Conservation (phyloP, 176 grass and related monocot species). For the Tillandsia leiboldiana region DNA sequence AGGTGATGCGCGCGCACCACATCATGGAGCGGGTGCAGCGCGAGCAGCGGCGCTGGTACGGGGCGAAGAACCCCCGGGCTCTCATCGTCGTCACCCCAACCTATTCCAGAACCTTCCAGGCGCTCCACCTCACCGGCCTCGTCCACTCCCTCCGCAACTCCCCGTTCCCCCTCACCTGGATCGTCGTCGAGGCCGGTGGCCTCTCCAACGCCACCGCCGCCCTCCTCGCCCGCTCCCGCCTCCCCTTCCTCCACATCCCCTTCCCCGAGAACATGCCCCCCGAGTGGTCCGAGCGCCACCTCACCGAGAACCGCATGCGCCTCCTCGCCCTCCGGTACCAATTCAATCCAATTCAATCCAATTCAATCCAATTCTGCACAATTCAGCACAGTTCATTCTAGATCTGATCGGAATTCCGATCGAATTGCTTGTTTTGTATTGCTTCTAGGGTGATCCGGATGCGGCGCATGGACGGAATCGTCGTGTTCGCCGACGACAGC, state of each 20-base stretch:
- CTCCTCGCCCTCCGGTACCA: constrained; percentile 57
- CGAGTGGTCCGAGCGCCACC: constrained; percentile 20
- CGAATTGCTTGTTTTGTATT: not conserved
- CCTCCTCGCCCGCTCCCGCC: constrained; percentile 37
- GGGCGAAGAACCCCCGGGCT: constrained; percentile 15
- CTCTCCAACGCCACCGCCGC: constrained; percentile 47
- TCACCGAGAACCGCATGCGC: constrained; percentile 64
- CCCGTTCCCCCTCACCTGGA: constrained; percentile 36
- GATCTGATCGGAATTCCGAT: not conserved
- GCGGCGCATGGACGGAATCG: constrained; percentile 74
- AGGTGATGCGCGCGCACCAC: constrained; percentile 63
- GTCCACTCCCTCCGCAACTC: constrained; percentile 55
- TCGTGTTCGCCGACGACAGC: constrained; percentile 91
- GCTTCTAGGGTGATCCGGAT: constrained; percentile 65
- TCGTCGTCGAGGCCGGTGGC: constrained; percentile 49
- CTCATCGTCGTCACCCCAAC: constrained; percentile 57
- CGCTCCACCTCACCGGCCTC: constrained; percentile 38
- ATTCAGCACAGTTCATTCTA: not conserved
- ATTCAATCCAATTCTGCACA: not conserved
- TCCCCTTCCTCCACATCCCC: constrained; percentile 45
- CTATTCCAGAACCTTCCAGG: constrained; percentile 36
- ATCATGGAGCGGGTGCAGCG: constrained; percentile 65
- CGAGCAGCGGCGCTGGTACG: constrained; percentile 41
- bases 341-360: not conserved
- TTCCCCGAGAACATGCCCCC: constrained; percentile 49